phyloP scores from a whole-genome alignment of 2,329 filamentous ascomycete genomes.

The Fusarium algeriense region DNA sequence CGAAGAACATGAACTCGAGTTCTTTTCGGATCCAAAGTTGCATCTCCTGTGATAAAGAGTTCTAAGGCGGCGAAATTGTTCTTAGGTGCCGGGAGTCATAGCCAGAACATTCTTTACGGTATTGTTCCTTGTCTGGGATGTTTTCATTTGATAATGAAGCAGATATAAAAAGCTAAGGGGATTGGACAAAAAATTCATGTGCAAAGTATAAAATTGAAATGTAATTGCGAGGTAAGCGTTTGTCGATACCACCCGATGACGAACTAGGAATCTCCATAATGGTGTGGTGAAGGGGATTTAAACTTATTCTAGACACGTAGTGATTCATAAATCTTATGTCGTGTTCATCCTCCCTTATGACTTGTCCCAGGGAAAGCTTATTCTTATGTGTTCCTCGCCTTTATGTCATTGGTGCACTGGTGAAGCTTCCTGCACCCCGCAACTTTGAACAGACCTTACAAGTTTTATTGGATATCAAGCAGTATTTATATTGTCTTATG shows the following conservation, averaged over 20 bases:
- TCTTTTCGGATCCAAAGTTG: background rate
- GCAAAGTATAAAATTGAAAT: rapidly evolving
- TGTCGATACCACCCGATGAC: rapidly evolving
- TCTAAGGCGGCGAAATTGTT: background rate
- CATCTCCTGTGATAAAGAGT: background rate
- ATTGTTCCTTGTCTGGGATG: background rate
- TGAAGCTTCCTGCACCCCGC: background rate
- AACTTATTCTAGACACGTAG: no score
- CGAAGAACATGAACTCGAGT: background rate
- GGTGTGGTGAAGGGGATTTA: no score
- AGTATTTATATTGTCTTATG: no score
- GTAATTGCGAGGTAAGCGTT: rapidly evolving
- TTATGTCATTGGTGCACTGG: no score
- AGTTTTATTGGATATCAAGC: no score
- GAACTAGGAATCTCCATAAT: background rate
- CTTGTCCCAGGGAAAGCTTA: background rate
- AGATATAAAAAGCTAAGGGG: background rate
- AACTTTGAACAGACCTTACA: no score
- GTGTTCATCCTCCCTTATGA: rapidly evolving
- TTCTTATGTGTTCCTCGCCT: no score
- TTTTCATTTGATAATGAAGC: no score
- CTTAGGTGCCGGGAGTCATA: background rate
- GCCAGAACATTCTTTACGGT: background rate
- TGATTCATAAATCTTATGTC: background rate
- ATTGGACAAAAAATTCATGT: background rate